These are phyloP conservation scores for Fusarium sp. DNA, from an alignment of 2,329 filamentous ascomycete species.

Conservation along the genomic window DNA sequence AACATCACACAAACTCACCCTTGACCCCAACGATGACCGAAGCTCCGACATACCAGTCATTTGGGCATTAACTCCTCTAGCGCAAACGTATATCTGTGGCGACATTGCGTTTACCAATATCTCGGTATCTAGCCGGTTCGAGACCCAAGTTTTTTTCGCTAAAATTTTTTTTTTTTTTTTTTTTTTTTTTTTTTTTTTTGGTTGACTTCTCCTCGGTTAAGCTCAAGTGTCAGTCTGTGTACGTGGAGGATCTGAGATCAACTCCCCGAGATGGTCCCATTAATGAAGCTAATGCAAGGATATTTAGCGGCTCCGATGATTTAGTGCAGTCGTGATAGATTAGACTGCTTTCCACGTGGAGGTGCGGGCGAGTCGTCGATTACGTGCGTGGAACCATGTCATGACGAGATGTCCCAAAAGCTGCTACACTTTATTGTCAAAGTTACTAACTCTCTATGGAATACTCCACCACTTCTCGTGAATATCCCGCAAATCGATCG, in stretches of 20 bases:
- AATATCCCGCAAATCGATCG: slow-evolving; percentile 70
- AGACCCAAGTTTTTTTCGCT: neutral
- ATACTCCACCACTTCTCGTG: slow-evolving; percentile 77
- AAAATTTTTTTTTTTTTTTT: neutral
- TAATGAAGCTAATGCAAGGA: neutral
- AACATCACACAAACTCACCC: slow-evolving; percentile 28
- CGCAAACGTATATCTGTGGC: slow-evolving; percentile 19
- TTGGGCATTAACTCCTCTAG: slow-evolving; percentile 1
- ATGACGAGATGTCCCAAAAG: slow-evolving; percentile 13
- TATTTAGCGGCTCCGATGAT: slow-evolving; percentile 9
- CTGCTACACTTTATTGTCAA: neutral
- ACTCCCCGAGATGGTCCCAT: neutral
- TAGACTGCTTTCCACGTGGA: slow-evolving; percentile 21
- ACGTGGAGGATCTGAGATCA: slow-evolving; percentile 10
- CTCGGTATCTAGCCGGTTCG: neutral
- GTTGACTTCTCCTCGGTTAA: neutral
- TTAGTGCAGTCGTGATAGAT: slow-evolving; percentile 11
- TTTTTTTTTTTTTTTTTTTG: neutral
- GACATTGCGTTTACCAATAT: slow-evolving; percentile 24
- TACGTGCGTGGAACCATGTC: slow-evolving; percentile 36
- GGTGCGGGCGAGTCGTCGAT: slow-evolving; percentile 16
- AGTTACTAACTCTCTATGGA: slow-evolving; percentile 39
- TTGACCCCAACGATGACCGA: slow-evolving; percentile 9
- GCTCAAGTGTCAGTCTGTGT: neutral
- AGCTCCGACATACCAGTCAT: slow-evolving; percentile 11